A percentile compares a stretch with the other conserved stretches of the same genome.
Conservation (phyloP, 2,329 filamentous ascomycete genomes). For the Plectosphaerella plurivora region DNA sequence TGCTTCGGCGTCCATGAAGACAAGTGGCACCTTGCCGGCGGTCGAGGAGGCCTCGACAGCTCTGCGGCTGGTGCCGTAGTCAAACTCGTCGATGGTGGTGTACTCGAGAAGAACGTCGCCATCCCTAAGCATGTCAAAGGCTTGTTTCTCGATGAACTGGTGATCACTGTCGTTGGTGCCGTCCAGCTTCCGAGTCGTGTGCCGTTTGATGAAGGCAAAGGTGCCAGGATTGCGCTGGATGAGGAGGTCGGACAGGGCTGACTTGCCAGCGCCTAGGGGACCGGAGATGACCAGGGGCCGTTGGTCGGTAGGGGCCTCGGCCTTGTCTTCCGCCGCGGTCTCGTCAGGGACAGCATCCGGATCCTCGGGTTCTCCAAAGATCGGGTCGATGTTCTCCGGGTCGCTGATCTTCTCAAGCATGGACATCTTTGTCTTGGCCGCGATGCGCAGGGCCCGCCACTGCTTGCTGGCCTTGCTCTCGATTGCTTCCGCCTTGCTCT, state of each 20-base stretch:
- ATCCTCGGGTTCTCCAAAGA: slow-evolving; percentile 46
- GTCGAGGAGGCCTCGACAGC: slow-evolving; percentile 46
- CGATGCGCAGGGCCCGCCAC: slow-evolving; percentile 83
- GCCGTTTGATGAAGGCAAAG: slow-evolving; percentile 54
- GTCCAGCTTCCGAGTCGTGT: slow-evolving; percentile 48
- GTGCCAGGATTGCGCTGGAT: slow-evolving; percentile 59
- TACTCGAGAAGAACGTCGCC: slow-evolving; percentile 57
- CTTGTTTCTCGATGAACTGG: slow-evolving; percentile 50
- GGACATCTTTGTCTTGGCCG: slow-evolving; percentile 67
- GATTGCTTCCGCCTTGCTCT: slow-evolving; percentile 49
- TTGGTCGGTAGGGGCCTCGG: slow-evolving; percentile 40
- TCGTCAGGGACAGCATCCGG: slow-evolving; percentile 27
- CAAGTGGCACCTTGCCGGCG: slow-evolving; percentile 54
- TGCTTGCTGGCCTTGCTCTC: slow-evolving; percentile 81
- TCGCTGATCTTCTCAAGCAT: slow-evolving; percentile 86
- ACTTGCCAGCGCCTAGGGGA: slow-evolving; percentile 57
- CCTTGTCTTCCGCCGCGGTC: slow-evolving; percentile 19
- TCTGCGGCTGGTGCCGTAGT: slow-evolving; percentile 54
- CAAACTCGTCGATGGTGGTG: slow-evolving; percentile 39
- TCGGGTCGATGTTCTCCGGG: slow-evolving; percentile 61
- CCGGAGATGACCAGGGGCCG: slow-evolving; percentile 64
- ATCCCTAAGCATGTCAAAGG: slow-evolving; percentile 55
- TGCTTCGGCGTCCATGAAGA: slow-evolving; percentile 48
- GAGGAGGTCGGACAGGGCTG: slow-evolving; percentile 58
- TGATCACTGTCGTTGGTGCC: slow-evolving; percentile 47